Conservation (phyloP, 768 basidiomycete genomes). For the Amanita exitialis region DNA sequence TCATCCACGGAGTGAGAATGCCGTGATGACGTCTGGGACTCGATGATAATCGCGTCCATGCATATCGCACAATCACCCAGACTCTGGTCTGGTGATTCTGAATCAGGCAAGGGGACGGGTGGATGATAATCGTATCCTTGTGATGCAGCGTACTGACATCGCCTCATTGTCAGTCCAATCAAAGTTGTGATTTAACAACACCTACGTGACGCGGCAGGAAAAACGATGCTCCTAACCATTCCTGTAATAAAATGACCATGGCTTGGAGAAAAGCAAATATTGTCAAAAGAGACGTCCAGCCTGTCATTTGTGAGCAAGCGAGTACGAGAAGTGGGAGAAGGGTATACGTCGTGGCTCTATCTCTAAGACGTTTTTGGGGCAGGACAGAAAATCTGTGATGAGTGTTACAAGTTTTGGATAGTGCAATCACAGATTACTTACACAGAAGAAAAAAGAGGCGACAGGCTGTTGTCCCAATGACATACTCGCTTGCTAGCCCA, state of each 20-base stretch:
- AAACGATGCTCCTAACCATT: conserved; percentile 69
- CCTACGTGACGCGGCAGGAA: conserved; percentile 67
- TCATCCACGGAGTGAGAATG: conserved; percentile 24
- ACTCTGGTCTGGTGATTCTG: conserved; percentile 67
- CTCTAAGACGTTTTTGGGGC: conserved; percentile 82
- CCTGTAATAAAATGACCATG: conserved; percentile 57
- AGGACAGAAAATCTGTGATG: conserved; percentile 66
- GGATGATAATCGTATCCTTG: conserved; percentile 79
- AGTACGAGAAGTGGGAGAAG: neutral
- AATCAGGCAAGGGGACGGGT: conserved; percentile 55
- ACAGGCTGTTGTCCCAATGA: conserved; percentile 68
- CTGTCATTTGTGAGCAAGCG: conserved; percentile 21
- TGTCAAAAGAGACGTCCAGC: conserved; percentile 56
- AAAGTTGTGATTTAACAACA: conserved; percentile 1
- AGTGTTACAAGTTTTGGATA: neutral
- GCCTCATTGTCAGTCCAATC: neutral
- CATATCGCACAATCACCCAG: conserved; percentile 89
- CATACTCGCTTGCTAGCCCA: conserved; percentile 58
- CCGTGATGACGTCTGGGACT: conserved; percentile 26
- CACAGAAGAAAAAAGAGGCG: conserved; percentile 66
- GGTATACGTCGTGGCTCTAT: conserved; percentile 59
- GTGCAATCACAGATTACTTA: conserved; percentile 27
- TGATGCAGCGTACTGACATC: neutral
- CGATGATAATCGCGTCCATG: conserved; percentile 74
- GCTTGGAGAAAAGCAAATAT: conserved; percentile 56